These are phyloP conservation scores for Trichoderma sp. DNA, from an alignment of 2,329 filamentous ascomycete genomes.

Conservation along the genomic window DNA sequence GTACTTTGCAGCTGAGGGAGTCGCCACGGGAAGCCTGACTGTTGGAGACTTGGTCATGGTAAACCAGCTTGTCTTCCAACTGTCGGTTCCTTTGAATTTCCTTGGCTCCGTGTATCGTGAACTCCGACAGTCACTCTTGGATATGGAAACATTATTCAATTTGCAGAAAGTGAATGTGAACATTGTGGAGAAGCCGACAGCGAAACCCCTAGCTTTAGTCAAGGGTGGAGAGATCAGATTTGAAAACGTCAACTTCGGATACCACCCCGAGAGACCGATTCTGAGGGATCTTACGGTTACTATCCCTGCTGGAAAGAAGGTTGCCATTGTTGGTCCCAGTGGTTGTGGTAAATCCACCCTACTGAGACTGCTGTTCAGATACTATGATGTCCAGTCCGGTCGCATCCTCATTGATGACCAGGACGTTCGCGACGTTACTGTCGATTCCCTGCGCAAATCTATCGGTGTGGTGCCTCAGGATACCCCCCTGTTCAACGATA, in stretches of 20 bases:
- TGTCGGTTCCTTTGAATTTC: constrained; percentile 96
- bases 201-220: constrained; percentile 69
- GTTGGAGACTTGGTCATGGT: constrained; percentile 98
- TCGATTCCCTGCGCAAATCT: constrained; percentile 79
- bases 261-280: constrained; percentile 83
- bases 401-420: constrained; percentile 91
- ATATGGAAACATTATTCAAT: constrained; percentile 98
- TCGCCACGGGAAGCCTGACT: constrained; percentile 77
- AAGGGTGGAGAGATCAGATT: constrained; percentile 89
- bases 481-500: constrained; percentile 95
- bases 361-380: constrained; percentile 86
- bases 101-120: constrained; percentile 97
- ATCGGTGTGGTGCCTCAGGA: constrained; percentile 98
- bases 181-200: constrained; percentile 75
- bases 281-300: constrained; percentile 81
- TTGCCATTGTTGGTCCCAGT: constrained; percentile 91
- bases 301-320: constrained; percentile 93
- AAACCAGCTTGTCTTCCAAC: constrained; percentile 97
- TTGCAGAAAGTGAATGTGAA: constrained; percentile 93
- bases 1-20: constrained; percentile 91
- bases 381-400: constrained; percentile 84
- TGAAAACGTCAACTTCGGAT: constrained; percentile 93
- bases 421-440: constrained; percentile 78
- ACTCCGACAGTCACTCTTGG: constrained; percentile 86
- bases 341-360: constrained; percentile 97